A percentile compares a stretch with the other conserved stretches of the same genome.
Evolutionary conservation across 192 early-diverging fungal species (phyloP).

Genomic region (Gamsiella multidivaricata): DNA sequence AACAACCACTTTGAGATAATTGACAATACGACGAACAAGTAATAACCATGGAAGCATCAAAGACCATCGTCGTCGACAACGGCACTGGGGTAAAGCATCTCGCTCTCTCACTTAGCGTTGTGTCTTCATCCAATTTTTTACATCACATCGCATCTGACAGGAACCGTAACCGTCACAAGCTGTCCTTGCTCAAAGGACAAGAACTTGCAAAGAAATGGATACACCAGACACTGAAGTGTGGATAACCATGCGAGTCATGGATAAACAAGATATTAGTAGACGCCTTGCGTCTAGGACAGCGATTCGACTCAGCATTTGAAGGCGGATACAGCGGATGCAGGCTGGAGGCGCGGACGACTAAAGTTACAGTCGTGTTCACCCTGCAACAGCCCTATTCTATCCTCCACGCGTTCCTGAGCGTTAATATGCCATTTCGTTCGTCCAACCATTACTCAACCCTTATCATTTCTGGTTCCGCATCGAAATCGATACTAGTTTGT

Average conservation of each 20-base stretch:
- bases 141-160: background rate
- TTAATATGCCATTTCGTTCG: background rate
- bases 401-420: background rate
- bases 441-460: background rate
- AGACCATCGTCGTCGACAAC: constrained; percentile 86
- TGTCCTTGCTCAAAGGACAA: background rate
- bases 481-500: constrained; percentile 78
- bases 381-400: background rate
- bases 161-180: background rate
- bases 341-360: background rate
- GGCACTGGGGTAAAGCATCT: constrained; percentile 74
- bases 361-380: background rate
- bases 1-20: too few relatives aligned
- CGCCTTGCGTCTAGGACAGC: too few relatives aligned
- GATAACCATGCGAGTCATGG: background rate
- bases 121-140: background rate
- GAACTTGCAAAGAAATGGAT: background rate
- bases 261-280: too few relatives aligned
- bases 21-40: too few relatives aligned
- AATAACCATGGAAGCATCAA: constrained; percentile 69
- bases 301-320: too few relatives aligned
- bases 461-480: background rate
- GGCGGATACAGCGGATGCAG: too few relatives aligned
- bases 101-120: background rate
- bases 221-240: background rate